These are phyloP conservation scores for Phytophthora sansomeana DNA, from an alignment of 352 stramenopile species.

Conservation along the genomic window DNA sequence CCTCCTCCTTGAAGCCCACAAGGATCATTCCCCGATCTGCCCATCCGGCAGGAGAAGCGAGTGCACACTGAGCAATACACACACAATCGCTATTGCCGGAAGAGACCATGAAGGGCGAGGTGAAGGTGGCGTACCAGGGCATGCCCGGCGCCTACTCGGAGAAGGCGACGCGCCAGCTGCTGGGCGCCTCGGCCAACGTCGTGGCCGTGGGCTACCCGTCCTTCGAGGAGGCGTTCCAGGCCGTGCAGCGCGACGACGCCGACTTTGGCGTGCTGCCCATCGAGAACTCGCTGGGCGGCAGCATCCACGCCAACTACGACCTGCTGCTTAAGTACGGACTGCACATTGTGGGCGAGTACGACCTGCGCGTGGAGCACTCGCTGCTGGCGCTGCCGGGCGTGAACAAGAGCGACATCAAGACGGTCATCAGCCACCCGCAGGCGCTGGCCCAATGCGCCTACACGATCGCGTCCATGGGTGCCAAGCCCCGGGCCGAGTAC, in stretches of 20 bases:
- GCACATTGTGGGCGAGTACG: conserved; percentile 77
- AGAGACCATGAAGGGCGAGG: conserved; percentile 43
- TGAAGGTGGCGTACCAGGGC: conserved; percentile 96
- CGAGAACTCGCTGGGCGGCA: conserved; percentile 96
- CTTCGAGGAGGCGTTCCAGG: conserved; percentile 65
- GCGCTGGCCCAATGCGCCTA: conserved; percentile 97
- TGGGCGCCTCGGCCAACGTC: conserved; percentile 72
- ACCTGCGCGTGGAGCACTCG: conserved; percentile 90
- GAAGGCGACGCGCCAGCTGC: conserved; percentile 95
- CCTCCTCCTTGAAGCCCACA: neutral
- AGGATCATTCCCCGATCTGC: conserved; percentile 5
- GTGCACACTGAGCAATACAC: no score
- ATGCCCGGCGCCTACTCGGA: conserved; percentile 97
- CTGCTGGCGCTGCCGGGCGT: conserved; percentile 92
- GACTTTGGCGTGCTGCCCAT: conserved; percentile 96
- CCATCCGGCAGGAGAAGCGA: neutral
- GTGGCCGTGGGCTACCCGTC: conserved; percentile 61
- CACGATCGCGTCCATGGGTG: conserved; percentile 91
- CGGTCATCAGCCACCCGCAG: conserved; percentile 96
- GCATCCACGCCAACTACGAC: conserved; percentile 97
- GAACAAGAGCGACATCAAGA: conserved; percentile 92
- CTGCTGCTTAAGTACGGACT: conserved; percentile 77
- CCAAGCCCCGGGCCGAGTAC: conserved; percentile 90
- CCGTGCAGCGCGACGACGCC: conserved; percentile 83
- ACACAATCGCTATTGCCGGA: no score